phyloP scores from a whole-genome alignment of 371 early-diverging fungal genomes.

The Coemansia sp. region DNA sequence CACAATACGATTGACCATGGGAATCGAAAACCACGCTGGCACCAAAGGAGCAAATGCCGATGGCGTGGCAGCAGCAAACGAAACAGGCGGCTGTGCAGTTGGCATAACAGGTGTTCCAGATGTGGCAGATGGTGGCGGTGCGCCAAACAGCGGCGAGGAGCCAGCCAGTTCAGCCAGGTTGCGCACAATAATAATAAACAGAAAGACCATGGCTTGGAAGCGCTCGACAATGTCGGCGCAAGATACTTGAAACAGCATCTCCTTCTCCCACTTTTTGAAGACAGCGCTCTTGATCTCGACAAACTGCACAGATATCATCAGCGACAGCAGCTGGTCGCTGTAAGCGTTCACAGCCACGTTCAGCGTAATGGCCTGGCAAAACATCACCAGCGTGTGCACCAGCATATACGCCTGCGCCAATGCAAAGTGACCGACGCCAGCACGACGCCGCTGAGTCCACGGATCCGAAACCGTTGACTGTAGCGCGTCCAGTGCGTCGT shows the following conservation, averaged over 20 bases:
- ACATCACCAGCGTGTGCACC: constrained; percentile 83
- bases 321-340: constrained; percentile 85
- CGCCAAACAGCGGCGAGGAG: constrained; percentile 23
- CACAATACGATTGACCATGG: constrained; percentile 55
- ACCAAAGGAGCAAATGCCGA: constrained; percentile 36
- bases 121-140: constrained; percentile 4
- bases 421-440: constrained; percentile 56
- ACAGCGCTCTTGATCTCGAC: constrained; percentile 96
- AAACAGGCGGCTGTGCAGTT: constrained; percentile 38
- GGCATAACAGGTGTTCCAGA: constrained; percentile 6
- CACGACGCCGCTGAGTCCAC: constrained; percentile 26
- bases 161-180: constrained; percentile 89
- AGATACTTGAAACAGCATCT: constrained; percentile 91
- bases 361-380: constrained; percentile 92
- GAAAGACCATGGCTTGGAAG: constrained; percentile 83
- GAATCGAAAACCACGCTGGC: constrained; percentile 35
- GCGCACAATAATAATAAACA: constrained; percentile 82
- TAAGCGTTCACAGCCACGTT: constrained; percentile 96
- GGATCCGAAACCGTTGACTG: constrained; percentile 58
- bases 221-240: constrained; percentile 95
- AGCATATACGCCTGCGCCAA: constrained; percentile 76
- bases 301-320: constrained; percentile 96
- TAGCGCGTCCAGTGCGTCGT: constrained; percentile 90
- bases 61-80: constrained; percentile 39
- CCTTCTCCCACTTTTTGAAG: constrained; percentile 93